A percentile compares a stretch with the other conserved stretches of the same genome.
phyloP scores from a whole-genome alignment of 768 basidiomycete species.

The Lentinula lateritia region DNA sequence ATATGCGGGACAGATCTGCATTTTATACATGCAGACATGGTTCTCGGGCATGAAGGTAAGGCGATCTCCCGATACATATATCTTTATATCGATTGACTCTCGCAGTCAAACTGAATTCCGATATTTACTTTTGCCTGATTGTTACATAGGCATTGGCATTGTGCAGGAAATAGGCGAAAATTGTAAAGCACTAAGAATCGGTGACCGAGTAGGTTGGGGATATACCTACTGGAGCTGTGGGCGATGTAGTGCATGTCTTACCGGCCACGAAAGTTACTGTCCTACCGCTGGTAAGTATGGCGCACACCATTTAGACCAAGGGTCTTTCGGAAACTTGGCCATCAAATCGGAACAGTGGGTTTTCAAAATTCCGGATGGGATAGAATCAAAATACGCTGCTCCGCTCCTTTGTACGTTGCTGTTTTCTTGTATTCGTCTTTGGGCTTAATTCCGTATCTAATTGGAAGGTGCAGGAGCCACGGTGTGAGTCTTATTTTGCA shows the following conservation, averaged over 20 bases:
- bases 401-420: slow-evolving; percentile 26
- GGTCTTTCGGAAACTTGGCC: slow-evolving; percentile 28
- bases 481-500: slow-evolving; percentile 8
- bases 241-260: slow-evolving; percentile 26
- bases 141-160: slow-evolving; percentile 16
- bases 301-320: slow-evolving; percentile 20
- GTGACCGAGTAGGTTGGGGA: slow-evolving; percentile 32
- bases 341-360: slow-evolving; percentile 27
- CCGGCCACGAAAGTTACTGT: slow-evolving; percentile 25
- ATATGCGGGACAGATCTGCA: slow-evolving; percentile 36
- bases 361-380: slow-evolving; percentile 25
- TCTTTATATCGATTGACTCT: not conserved
- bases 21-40: slow-evolving; percentile 23
- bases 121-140: not conserved
- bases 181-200: slow-evolving; percentile 14
- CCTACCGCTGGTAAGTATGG: slow-evolving; percentile 10
- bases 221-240: slow-evolving; percentile 26
- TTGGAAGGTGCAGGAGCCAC: slow-evolving; percentile 22
- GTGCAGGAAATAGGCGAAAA: slow-evolving; percentile 24
- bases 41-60: slow-evolving; percentile 35
- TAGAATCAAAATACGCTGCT: slow-evolving; percentile 24
- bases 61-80: not conserved
- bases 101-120: not conserved
- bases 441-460: not conserved
- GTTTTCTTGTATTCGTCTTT: not conserved